Base-by-base conservation (phyloP, 2,329 filamentous ascomycete genomes). In the Venturia oleaginea region DNA sequence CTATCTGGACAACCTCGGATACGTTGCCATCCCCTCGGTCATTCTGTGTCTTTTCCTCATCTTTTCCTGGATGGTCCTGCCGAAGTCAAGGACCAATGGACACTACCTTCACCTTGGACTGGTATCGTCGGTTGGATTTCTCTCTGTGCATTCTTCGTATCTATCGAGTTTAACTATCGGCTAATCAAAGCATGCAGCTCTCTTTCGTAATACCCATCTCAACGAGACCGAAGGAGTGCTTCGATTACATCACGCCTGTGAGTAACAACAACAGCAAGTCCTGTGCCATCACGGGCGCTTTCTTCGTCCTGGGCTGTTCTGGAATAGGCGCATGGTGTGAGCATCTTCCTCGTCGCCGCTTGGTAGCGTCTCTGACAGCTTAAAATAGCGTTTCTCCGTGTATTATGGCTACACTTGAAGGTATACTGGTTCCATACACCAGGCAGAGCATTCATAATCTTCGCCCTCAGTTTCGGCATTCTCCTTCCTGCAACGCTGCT, bases 21-120 rank as follows among this genome's bases (percentile, higher is more conserved):
- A 90, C 87, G 79, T 95, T 66, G 87, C 87, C 67, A 84, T 94
- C 37, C 83, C 81, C n/a, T 85, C 89, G 65, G 81, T 90, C 54
- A 75, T 87, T 61, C 85, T 88, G 70, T 92, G 87, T 69, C 71
- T 85, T 27, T 91, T 92, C 70, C 79, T 96, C 42, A 78, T 96
- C 10, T 64, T 89, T 10, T 94, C 90, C 13, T 96, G 90, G 81
- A 80, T 84, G 10, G 80, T 87, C n/a, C 79, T 97, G 37, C 90
- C 92, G 0, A 84, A 90, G 42, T 88, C 92, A 69, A 90, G 88
- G 79, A 94, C 90, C n/a, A 87, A 90, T 71, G 84, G 91, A 48
- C 92, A 96, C 74, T 96, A 96, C 71, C 79, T 96, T 51, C 94
- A 87, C 72, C 86, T 96, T 67, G 91, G 90, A 71, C 80, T 96